Percentiles rank a stretch among this genome's conserved stretches.
These are phyloP conservation scores for Rhodamnia argentea DNA, from an alignment of 345 rosid species.

Conservation along the genomic window DNA sequence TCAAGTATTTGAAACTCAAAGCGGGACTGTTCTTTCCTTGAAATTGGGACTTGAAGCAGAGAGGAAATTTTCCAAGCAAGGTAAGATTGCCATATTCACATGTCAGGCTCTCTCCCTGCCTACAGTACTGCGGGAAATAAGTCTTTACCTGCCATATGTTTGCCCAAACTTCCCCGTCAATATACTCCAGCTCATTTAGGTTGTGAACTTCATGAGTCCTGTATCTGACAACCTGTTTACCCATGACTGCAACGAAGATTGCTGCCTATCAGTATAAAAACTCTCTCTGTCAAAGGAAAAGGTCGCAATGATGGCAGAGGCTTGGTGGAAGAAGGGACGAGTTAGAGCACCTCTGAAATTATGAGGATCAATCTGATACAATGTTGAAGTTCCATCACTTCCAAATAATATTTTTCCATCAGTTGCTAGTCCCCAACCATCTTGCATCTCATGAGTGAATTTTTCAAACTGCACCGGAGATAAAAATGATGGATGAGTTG, in stretches of 20 bases:
- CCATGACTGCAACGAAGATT: conserved; percentile 37
- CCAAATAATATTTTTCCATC: conserved; percentile 82
- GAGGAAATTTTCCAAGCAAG: neutral
- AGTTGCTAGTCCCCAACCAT: conserved; percentile 97
- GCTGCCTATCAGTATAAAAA: neutral
- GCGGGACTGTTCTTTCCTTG: neutral
- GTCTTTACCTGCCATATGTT: conserved; percentile 74
- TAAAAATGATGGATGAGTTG: neutral
- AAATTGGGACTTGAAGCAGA: neutral
- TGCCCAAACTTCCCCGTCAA: conserved; percentile 93
- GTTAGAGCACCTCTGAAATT: conserved; percentile 48
- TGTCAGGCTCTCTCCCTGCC: neutral
- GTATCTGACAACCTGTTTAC: conserved; percentile 41
- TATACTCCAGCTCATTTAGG: conserved; percentile 86
- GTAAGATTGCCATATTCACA: neutral
- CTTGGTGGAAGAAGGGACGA: neutral
- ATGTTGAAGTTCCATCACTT: conserved; percentile 80
- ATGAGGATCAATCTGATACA: conserved; percentile 64
- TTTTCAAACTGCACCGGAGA: conserved; percentile 38
- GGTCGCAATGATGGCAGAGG: neutral
- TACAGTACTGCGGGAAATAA: neutral
- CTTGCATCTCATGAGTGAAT: conserved; percentile 77
- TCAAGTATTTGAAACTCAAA: neutral
- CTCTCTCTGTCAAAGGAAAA: neutral
- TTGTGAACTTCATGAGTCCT: conserved; percentile 42